Conservation (phyloP, 163 green algal species). For the Prototheca wickerhamii region DNA sequence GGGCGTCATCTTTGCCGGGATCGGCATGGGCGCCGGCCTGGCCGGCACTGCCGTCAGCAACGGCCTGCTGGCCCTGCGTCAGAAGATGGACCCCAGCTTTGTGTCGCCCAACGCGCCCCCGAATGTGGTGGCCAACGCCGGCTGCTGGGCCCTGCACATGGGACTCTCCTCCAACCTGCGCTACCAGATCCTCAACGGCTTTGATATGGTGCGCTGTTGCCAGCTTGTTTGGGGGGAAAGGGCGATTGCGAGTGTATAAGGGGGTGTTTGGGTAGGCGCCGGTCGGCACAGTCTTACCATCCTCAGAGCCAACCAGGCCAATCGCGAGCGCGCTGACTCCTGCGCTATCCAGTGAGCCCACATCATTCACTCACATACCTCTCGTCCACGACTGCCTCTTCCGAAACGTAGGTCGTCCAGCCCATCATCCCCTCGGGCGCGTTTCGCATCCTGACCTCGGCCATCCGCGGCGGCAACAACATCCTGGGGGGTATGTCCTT, state of each 20-base stretch:
- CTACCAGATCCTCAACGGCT: constrained; percentile 87
- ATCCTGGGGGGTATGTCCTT: constrained; percentile 85
- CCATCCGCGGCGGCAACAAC: constrained; percentile 85
- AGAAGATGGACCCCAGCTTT: constrained; percentile 63
- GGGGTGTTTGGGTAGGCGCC: not conserved
- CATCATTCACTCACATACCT: not conserved
- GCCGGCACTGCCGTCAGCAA: constrained; percentile 82
- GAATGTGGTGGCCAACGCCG: constrained; percentile 75
- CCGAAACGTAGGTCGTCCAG: constrained; percentile 54
- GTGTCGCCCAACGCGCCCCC: constrained; percentile 68
- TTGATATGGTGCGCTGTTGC: constrained; percentile 59
- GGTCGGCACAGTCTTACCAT: not conserved
- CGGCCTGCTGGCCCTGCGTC: constrained; percentile 60
- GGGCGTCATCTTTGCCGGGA: constrained; percentile 75
- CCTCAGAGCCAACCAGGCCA: not conserved
- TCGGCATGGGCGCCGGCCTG: constrained; percentile 83
- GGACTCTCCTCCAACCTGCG: constrained; percentile 83
- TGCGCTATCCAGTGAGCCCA: too few relatives aligned
- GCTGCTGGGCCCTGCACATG: constrained; percentile 89
- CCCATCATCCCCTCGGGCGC: constrained; percentile 48
- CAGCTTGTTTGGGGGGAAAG: not conserved
- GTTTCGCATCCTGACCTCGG: constrained; percentile 72
- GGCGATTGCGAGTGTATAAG: not conserved
- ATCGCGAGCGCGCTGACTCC: too few relatives aligned
- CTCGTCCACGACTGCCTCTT: too few relatives aligned